Evolutionary conservation across 768 basidiomycete genomes (phyloP).

Genomic region (Phlegmacium glaucopus): DNA sequence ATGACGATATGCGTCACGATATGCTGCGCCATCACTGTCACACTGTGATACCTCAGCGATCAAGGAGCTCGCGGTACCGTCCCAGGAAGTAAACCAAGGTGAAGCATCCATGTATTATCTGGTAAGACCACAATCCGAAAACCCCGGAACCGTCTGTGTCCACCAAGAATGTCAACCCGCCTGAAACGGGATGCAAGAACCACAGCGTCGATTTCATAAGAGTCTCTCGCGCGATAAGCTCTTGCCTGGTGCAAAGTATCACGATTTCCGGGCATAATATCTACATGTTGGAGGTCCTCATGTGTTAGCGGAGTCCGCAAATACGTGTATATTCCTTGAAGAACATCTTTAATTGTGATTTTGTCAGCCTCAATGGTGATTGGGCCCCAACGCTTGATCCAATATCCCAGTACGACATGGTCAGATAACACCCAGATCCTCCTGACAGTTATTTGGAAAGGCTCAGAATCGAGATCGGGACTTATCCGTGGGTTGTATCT

Average conservation of each 20-base stretch:
- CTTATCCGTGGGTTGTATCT: constrained; percentile 16
- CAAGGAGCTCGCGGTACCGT: constrained; percentile 18
- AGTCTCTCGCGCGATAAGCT: constrained; percentile 33
- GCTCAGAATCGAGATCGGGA: constrained; percentile 28
- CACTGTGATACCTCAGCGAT: background rate
- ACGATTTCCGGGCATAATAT: constrained; percentile 17
- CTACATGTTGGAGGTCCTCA: constrained; percentile 27
- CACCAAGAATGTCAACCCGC: constrained; percentile 50
- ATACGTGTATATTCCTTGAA: constrained; percentile 47
- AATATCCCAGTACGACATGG: constrained; percentile 32
- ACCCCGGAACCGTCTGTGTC: constrained; percentile 43
- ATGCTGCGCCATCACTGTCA: too few species aligned
- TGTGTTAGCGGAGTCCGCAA: constrained; percentile 40
- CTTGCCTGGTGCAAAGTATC: constrained; percentile 25
- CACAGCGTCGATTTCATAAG: constrained; percentile 35
- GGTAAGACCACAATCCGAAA: constrained; percentile 32
- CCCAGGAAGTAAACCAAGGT: constrained; percentile 42
- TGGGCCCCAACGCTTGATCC: constrained; percentile 50
- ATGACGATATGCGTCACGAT: too few species aligned
- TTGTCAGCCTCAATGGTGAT: constrained; percentile 33
- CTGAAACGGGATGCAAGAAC: constrained; percentile 37
- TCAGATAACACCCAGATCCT: constrained; percentile 38
- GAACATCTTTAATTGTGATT: constrained; percentile 42
- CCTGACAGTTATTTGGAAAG: constrained; percentile 26
- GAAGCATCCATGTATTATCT: constrained; percentile 41